Conservation (phyloP, 129 eudicot species). For the Arctium lappa region DNA sequence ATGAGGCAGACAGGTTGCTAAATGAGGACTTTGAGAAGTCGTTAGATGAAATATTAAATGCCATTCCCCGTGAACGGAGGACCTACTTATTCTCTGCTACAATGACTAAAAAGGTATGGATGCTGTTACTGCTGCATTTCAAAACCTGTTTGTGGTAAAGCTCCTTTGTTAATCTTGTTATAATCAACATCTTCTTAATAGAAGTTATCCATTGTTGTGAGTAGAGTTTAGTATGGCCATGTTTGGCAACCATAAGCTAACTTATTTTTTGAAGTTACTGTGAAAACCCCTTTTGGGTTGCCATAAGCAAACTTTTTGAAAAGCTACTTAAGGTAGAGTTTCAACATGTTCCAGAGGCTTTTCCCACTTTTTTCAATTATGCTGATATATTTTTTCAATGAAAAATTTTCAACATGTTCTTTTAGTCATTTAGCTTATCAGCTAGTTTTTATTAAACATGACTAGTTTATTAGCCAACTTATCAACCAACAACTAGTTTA, state of each 20-base stretch:
- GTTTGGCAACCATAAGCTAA: neutral
- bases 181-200: neutral
- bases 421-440: neutral
- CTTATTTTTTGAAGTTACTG: too few species aligned
- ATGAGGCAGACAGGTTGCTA: constrained; percentile 92
- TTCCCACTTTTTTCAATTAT: neutral
- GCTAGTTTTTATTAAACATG: neutral
- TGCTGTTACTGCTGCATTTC: neutral
- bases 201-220: neutral
- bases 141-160: neutral
- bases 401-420: neutral
- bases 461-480: neutral
- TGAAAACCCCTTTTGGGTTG: too few species aligned
- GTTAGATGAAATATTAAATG: constrained; percentile 71
- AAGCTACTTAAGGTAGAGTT: neutral
- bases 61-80: constrained; percentile 78
- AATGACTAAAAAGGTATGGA: constrained; percentile 79
- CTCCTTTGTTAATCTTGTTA: neutral
- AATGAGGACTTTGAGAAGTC: constrained; percentile 90
- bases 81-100: constrained; percentile 91
- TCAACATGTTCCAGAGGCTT: neutral
- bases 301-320: neutral
- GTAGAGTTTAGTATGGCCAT: neutral
- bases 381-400: too few species aligned
- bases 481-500: neutral